These are phyloP conservation scores for Chlorella sp. DNA, from an alignment of 139 green algal genomes.

Conservation along the genomic window DNA sequence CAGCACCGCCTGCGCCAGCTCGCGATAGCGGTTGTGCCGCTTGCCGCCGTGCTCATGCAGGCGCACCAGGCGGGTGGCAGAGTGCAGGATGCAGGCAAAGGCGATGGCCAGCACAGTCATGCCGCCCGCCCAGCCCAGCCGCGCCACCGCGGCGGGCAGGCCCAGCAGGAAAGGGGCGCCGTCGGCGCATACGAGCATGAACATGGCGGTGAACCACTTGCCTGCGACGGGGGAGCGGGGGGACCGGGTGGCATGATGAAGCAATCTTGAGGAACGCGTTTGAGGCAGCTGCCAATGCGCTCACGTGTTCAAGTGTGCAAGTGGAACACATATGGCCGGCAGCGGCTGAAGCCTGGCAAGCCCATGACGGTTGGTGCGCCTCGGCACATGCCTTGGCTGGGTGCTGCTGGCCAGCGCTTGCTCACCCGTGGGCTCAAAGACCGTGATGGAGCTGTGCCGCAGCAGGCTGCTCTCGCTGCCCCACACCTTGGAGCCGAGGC, in stretches of 20 bases:
- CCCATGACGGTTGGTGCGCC: neutral
- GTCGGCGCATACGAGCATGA: slow-evolving; percentile 2
- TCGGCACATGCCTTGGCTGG: no score
- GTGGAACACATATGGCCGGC: no score
- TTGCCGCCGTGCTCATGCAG: slow-evolving; percentile 10
- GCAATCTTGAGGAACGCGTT: no score
- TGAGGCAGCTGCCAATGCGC: no score
- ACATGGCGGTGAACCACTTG: slow-evolving; percentile 6
- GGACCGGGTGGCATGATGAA: neutral
- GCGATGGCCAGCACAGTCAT: neutral
- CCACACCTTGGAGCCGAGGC: slow-evolving; percentile 4
- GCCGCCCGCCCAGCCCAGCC: slow-evolving; percentile 23
- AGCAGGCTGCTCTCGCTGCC: slow-evolving; percentile 22
- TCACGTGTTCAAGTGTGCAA: no score
- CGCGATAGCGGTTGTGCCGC: slow-evolving; percentile 15
- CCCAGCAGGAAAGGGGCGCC: slow-evolving; percentile 29
- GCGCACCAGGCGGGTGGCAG: slow-evolving; percentile 6
- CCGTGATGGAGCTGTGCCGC: neutral
- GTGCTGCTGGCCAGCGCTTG: no score
- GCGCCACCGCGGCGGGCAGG: slow-evolving; percentile 19
- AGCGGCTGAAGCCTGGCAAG: neutral
- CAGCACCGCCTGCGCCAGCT: slow-evolving; percentile 12
- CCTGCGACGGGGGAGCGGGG: neutral
- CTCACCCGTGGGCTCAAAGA: slow-evolving; percentile 7
- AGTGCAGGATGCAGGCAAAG: slow-evolving; percentile 4